phyloP scores from a whole-genome alignment of 2,329 filamentous ascomycete genomes.

The Fusarium tanahbumbuense region DNA sequence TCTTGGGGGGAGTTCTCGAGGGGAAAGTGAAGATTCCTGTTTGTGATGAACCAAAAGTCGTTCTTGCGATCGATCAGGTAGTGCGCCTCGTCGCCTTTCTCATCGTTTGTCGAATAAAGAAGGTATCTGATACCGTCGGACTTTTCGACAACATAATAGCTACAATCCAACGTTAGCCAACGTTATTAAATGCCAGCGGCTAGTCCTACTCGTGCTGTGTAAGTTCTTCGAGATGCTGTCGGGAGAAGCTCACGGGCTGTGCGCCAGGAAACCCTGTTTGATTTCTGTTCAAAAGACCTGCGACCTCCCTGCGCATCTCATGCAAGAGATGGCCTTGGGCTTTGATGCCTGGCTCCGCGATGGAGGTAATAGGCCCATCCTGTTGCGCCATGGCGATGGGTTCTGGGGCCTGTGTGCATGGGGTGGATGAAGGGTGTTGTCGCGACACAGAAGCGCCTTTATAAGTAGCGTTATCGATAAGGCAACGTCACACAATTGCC shows the following conservation, averaged over 20 bases:
- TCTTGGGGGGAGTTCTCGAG: constrained; percentile 70
- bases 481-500: background rate
- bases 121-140: constrained; percentile 96
- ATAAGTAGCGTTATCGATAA: constrained; percentile 27
- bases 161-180: constrained; percentile 47
- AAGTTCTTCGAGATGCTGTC: constrained; percentile 84
- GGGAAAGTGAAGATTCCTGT: constrained; percentile 81
- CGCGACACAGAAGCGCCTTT: constrained; percentile 18
- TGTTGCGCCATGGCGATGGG: constrained; percentile 47
- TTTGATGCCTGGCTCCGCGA: constrained; percentile 73
- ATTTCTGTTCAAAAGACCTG: constrained; percentile 76
- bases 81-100: constrained; percentile 73
- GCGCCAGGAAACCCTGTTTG: constrained; percentile 84
- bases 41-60: constrained; percentile 88
- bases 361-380: constrained; percentile 59
- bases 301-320: constrained; percentile 77
- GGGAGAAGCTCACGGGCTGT: constrained; percentile 92
- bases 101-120: constrained; percentile 83
- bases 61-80: constrained; percentile 98
- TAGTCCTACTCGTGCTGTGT: constrained; percentile 75
- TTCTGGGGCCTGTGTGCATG: constrained; percentile 2
- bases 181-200: background rate
- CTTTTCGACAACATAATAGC: constrained; percentile 98
- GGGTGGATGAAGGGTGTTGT: constrained; percentile 7
- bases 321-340: constrained; percentile 69